Base-by-base conservation (phyloP, 2,329 filamentous ascomycete genomes). In the Fusarium avenaceum region DNA sequence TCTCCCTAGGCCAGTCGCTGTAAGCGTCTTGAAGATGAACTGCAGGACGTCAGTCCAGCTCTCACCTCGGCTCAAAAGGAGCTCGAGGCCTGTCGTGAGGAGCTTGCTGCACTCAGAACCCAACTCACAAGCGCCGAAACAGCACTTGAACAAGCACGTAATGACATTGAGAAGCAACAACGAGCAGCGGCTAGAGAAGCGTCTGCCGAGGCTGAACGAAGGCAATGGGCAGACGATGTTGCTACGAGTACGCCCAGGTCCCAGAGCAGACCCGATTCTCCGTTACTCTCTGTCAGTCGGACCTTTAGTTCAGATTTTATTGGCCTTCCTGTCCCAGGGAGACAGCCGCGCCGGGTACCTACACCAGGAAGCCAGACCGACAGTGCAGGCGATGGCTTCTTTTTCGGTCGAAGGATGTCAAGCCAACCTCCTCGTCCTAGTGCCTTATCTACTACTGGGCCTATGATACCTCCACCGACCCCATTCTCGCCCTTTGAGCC, bases 11-110 rank as follows among this genome's bases (percentile, higher is more conserved):
- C 92, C 33, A 81, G 81, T 20, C 85, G 85, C n/a, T 82, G 82
- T 45, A 86, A 92, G 72, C 87, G 86, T 54, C 82, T 92, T 22
- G 94, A 97, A 76, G 92, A 97, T 70, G 94, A 98, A 70, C 80
- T 97, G 7, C 93, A 97, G 73, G 86, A 87, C 51, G 82, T 87
- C 65, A 87, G 84, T 72, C 89, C 84, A 38, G 87, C 87, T 55
- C 83, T 91, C n/a, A 85, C 87, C n/a, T 84, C 81, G 17, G 83
- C 90, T 9, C 87, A 91, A 59, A 84, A 88, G 63, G 90, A 94
- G 59, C 80, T 92, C 4, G 82, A 85, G 15, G 81, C 85, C 22
- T 86, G 88, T 55, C 87, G 86, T 54, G 81, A 84, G 5, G 85
- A 89, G 65, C 78, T 91, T 26, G 86, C 89, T 45, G 80, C 84